Evolutionary conservation across 768 basidiomycete genomes (phyloP), one percentile per base, ranked within the genome.

Genomic region (Strobilomyces dryophilus): DNA sequence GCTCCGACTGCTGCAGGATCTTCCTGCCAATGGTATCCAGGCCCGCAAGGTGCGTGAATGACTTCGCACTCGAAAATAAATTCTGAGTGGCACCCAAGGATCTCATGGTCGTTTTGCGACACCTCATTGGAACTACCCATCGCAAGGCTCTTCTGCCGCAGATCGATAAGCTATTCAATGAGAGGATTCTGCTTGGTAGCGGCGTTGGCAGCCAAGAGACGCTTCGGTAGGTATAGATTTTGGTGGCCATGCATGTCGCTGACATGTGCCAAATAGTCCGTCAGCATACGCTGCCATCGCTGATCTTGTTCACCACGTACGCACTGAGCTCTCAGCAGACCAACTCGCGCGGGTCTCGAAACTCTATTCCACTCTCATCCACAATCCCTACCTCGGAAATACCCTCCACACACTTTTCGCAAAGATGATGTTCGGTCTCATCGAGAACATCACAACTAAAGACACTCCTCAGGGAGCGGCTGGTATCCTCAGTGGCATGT

Each of bases 251-350:
- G 18, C 1, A 31, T 29, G 31, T 45, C 18, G 44, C 47, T 55
- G 36, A 64, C 34, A 45, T 48, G n/a, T 47, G 39, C 50, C 29
- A 27, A 57, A 32, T 61, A 89, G 91, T 49, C 82, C 89, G 2
- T 79, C 84, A 37, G 88, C 90, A 3, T 95, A 93, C 70, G 87
- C 85, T 53, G 87, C 91, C 44, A 82, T 95, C 7, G 93, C 93
- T 31, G 97, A 99, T 70, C 79, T 98, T 11, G 85, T 97, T 51
- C 94, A 98, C 65, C 92, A 97, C 64, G 79, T 95, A 52, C 87
- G 92, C 47, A 77, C 75, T 42, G 94, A 98, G 18, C 80, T 98
- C 36, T 82, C 83, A 2, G 76, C 86, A 5, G 69, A 79, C 9
- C 94, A 95, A 62, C 74, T 98, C 18, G 76, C 82, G 5, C 81